phyloP scores from a whole-genome alignment of 2,329 filamentous ascomycete genomes.

The Aspergillus sclerotialis region DNA sequence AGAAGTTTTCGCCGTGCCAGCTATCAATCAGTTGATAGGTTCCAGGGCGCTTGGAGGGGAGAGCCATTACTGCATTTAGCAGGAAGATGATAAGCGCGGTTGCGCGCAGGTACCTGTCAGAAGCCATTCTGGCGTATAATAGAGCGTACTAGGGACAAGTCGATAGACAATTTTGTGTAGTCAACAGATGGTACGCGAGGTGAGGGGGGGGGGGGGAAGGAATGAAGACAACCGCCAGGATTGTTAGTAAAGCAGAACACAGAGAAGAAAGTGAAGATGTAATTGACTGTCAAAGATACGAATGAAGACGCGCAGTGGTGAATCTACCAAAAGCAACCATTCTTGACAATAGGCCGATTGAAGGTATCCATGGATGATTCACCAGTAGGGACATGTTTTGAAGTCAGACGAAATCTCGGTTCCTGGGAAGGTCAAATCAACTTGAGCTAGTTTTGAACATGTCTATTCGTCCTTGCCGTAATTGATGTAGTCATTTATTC shows the following conservation, averaged over 20 bases:
- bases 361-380: not conserved
- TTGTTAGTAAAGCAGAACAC: not conserved
- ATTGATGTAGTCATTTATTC: no score
- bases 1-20: conserved; percentile 42
- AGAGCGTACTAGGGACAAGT: no score
- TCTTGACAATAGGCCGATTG: not conserved
- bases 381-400: not conserved
- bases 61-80: no score
- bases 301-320: not conserved
- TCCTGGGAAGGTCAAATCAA: no score
- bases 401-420: not conserved
- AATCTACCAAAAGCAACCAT: not conserved
- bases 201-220: not conserved
- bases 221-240: not conserved
- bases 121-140: no score
- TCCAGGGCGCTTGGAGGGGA: conserved; percentile 4
- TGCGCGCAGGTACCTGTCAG: no score
- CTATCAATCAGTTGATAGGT: conserved; percentile 34
- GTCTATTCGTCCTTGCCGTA: no score
- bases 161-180: no score
- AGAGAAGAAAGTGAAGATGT: not conserved
- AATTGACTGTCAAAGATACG: not conserved
- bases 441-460: no score
- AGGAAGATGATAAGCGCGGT: not conserved
- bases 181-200: no score